phyloP scores from a whole-genome alignment of 768 basidiomycete species.

The Panaeolus cyanescens region DNA sequence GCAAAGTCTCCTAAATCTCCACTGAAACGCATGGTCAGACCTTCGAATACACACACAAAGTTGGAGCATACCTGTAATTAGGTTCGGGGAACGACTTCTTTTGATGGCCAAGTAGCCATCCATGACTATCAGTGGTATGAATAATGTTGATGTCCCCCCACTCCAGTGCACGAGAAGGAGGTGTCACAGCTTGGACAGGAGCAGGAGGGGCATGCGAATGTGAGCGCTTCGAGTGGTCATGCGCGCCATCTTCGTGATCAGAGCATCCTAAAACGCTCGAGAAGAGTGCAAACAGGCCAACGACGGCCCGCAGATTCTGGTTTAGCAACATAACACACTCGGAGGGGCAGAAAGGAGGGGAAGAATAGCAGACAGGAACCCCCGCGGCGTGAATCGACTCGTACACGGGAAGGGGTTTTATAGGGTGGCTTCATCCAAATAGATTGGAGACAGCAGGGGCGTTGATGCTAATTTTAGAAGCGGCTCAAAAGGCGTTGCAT shows the following conservation, averaged over 20 bases:
- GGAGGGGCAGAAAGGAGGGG: not conserved
- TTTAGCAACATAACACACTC: not conserved
- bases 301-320: not conserved
- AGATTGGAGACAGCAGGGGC: not conserved
- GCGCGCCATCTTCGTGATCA: constrained; percentile 28
- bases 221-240: constrained; percentile 35
- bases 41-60: not conserved
- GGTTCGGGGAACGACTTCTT: constrained; percentile 73
- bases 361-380: not conserved
- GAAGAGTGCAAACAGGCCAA: constrained; percentile 1
- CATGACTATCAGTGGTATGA: constrained; percentile 83
- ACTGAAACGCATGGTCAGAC: constrained; percentile 18
- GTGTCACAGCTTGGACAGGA: constrained; percentile 30
- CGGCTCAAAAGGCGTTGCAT: not conserved
- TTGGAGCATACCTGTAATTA: constrained; percentile 47
- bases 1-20: constrained; percentile 74
- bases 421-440: not conserved
- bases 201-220: constrained; percentile 35
- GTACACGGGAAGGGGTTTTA: not conserved
- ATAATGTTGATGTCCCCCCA: constrained; percentile 93
- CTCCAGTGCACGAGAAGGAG: constrained; percentile 66
- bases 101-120: constrained; percentile 78
- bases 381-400: not conserved
- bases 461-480: not conserved
- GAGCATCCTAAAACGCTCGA: constrained; percentile 20